Base-by-base conservation (phyloP, 2,329 filamentous ascomycete genomes). In the Cryphonectria naterciae region DNA sequence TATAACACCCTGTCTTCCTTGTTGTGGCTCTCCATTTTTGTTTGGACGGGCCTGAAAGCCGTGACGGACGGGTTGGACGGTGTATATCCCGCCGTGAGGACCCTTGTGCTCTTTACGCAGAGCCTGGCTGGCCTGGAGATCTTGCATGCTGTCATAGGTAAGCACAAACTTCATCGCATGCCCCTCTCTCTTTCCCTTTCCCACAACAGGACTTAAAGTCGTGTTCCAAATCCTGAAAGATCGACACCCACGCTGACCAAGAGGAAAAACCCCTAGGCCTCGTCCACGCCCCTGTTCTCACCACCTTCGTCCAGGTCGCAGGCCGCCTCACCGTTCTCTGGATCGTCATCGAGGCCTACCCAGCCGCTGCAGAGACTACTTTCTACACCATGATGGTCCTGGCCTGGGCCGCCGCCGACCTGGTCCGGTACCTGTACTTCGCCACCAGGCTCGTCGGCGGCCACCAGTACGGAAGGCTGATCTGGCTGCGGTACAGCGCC, bases 401-500 rank as follows among this genome's bases (percentile, higher is more conserved):
- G 2, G 62, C 69, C 1, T 73, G 71, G 71, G 67, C 69, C 8
- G 69, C 69, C 1, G 69, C 71, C 7, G 71, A 73, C 49, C 25
- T 62, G 17, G 60, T 73, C 2, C 69, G 71, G 10, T 71, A 73
- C 22, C 56, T 69, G 49, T 73, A 73, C 69, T 73, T 71, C 41
- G 66, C 71, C 22, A 63, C 66, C 4, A 65, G 64, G 39, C 71
- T 73, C 22, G 58, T 73, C 32, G 71, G 69, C n/a, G 71, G 71
- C 8, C 66, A 71, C 63, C 69, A 71, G 58, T 72, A 72, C 63
- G 19, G 22, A 25, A 68, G 52, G 28, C 32, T 73, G 49, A 67
- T 65, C 66, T 73, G 69, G 71, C 62, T 67, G 39, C 71, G 69
- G 17, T 71, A 73, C 66, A 73, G 66, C 66, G 71, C 71, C 32